Base-by-base conservation (phyloP, 192 early-diverging fungal genomes). In the Coemansia sp. region DNA sequence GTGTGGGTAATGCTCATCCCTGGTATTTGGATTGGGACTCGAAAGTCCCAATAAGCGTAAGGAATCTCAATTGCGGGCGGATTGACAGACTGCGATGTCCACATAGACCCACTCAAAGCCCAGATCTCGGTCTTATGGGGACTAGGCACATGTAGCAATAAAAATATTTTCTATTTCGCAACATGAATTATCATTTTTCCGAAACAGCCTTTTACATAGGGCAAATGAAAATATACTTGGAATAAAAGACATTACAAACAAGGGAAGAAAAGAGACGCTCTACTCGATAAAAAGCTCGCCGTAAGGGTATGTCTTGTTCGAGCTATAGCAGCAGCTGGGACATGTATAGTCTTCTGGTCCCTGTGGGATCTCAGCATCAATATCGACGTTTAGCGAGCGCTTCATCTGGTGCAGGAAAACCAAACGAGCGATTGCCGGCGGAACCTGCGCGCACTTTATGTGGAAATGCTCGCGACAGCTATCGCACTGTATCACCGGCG, bases 391-490 rank as follows among this genome's bases (percentile, higher is more conserved):
- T n/a, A 71, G 39, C 24, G 50, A 35, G 22, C 66, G 69, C 42
- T 58, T 55, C 61, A 81, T 58, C 65, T 75, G 78, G 56, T 71
- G 61, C 25, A 68, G 53, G 27, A 60, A 34, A 8, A 81, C 45
- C 18, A 75, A 32, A 9, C 69, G 61, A 20, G 76, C 81, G 6
- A 46, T 34, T 16, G 11, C 23, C 7, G 58, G 20, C 9, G 84
- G 68, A 14, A 89, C 65, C 25, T 80, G 71, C n/a, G 84, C 81
- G 60, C 89, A 90, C 14, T 55, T 36, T 2, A 70, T 52, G 56
- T 90, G 89, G 60, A 83, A 85, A 82, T 82, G 83, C 25, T 85
- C 85, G 3, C 80, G 72, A 48, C 89, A 90, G n/a, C 60, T 27
- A 52, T 87, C 84, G 60, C 89, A 90, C 48, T 83, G 72, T 6